phyloP scores from a whole-genome alignment of 768 basidiomycete genomes.

The Hericium erinaceus region DNA sequence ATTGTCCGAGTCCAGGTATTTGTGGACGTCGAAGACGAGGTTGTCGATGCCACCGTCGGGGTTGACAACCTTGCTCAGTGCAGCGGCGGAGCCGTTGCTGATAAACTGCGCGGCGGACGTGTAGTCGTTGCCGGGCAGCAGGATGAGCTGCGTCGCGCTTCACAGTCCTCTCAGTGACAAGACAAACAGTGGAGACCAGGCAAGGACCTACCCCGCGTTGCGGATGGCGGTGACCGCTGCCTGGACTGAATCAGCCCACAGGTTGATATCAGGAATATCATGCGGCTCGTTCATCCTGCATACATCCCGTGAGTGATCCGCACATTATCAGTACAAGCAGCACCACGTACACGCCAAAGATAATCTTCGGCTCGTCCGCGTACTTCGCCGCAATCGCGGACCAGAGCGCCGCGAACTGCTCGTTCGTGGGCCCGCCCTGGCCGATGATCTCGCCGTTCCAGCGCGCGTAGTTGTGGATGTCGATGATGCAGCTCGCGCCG shows the following conservation, averaged over 20 bases:
- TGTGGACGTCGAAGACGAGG: slow-evolving; percentile 55
- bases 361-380: slow-evolving; percentile 28
- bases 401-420: slow-evolving; percentile 46
- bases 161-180: not conserved
- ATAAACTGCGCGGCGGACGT: slow-evolving; percentile 44
- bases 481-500: slow-evolving; percentile 46
- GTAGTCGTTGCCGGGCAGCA: slow-evolving; percentile 51
- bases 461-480: slow-evolving; percentile 54
- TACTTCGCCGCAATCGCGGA: slow-evolving; percentile 41
- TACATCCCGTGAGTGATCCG: not conserved
- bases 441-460: slow-evolving; percentile 50
- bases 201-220: slow-evolving; percentile 31
- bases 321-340: not conserved
- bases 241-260: slow-evolving; percentile 46
- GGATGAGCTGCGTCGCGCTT: slow-evolving; percentile 48
- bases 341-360: slow-evolving; percentile 39
- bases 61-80: slow-evolving; percentile 35
- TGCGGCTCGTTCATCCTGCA: slow-evolving; percentile 57
- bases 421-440: slow-evolving; percentile 51
- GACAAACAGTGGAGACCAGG: not conserved
- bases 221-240: slow-evolving; percentile 57
- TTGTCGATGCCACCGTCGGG: slow-evolving; percentile 34
- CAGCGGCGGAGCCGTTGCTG: slow-evolving; percentile 39
- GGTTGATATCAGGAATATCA: slow-evolving; percentile 37
- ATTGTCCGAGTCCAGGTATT: slow-evolving; percentile 49